Conservation (phyloP, 176 grass and related monocot species). For the Lolium multiflorum region DNA sequence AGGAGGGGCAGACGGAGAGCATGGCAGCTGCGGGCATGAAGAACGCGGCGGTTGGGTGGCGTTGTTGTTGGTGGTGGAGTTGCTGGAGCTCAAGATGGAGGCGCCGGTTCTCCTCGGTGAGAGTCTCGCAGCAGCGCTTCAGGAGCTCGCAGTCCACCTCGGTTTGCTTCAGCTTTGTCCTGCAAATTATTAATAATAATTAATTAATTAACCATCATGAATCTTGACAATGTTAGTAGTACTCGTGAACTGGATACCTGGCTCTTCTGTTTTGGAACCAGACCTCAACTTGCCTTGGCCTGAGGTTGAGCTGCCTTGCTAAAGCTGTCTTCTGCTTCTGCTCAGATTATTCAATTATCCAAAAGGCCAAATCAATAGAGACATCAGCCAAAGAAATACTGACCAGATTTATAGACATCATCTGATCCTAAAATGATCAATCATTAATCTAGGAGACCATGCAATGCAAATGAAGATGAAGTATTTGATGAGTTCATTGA, state of each 20-base stretch:
- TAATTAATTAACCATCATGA: background rate
- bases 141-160: slow-evolving; percentile 79
- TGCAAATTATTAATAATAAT: slow-evolving; percentile 15
- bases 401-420: background rate
- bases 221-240: background rate
- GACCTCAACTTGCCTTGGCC: slow-evolving; percentile 93
- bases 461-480: background rate
- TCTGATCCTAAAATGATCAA: background rate
- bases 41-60: slow-evolving; percentile 8
- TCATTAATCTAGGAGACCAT: background rate
- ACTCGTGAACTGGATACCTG: slow-evolving; percentile 50
- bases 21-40: slow-evolving; percentile 57
- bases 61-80: slow-evolving; percentile 35
- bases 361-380: background rate
- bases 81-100: slow-evolving; percentile 76
- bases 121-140: slow-evolving; percentile 67
- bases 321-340: slow-evolving; percentile 86
- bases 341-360: slow-evolving; percentile 22
- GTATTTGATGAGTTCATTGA: background rate
- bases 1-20: slow-evolving; percentile 69
- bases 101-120: slow-evolving; percentile 84
- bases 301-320: slow-evolving; percentile 75
- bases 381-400: background rate
- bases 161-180: slow-evolving; percentile 89
- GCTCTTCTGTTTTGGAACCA: slow-evolving; percentile 99